Conservation (phyloP, 1,284 basidiomycete species). For the Porodaedalea pini region DNA sequence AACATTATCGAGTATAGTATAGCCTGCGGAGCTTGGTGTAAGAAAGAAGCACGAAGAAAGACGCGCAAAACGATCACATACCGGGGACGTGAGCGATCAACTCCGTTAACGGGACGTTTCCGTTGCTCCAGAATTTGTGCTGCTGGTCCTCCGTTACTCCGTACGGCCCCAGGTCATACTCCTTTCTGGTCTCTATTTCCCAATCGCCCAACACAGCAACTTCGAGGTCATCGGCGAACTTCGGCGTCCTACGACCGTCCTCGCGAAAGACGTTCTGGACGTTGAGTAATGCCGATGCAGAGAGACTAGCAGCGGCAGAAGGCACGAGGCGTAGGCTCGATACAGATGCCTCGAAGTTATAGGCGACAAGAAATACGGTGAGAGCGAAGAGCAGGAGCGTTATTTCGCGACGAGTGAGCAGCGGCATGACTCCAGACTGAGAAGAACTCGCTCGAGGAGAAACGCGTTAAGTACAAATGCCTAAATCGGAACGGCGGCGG, state of each 20-base stretch:
- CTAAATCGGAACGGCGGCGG: too few relatives aligned
- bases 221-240: slow-evolving; percentile 54
- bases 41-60: slow-evolving; percentile 33
- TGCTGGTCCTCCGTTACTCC: slow-evolving; percentile 46
- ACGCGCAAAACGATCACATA: background rate
- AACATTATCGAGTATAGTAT: slow-evolving; percentile 76
- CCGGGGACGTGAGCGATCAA: slow-evolving; percentile 20
- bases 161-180: slow-evolving; percentile 37
- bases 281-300: slow-evolving; percentile 41
- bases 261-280: slow-evolving; percentile 33
- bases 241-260: slow-evolving; percentile 48
- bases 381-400: slow-evolving; percentile 58
- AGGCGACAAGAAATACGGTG: slow-evolving; percentile 59
- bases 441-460: too few relatives aligned
- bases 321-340: slow-evolving; percentile 43
- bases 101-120: slow-evolving; percentile 17
- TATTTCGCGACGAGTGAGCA: slow-evolving; percentile 59
- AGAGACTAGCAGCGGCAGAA: slow-evolving; percentile 26
- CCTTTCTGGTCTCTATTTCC: slow-evolving; percentile 39
- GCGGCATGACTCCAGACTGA: slow-evolving; percentile 6
- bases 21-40: slow-evolving; percentile 50
- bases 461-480: too few relatives aligned
- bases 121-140: slow-evolving; percentile 36
- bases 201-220: slow-evolving; percentile 61
- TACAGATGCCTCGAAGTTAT: slow-evolving; percentile 60